These are phyloP conservation scores for Vitis rotundifolia DNA, from an alignment of 164 flowering plant genomes.

Conservation along the genomic window DNA sequence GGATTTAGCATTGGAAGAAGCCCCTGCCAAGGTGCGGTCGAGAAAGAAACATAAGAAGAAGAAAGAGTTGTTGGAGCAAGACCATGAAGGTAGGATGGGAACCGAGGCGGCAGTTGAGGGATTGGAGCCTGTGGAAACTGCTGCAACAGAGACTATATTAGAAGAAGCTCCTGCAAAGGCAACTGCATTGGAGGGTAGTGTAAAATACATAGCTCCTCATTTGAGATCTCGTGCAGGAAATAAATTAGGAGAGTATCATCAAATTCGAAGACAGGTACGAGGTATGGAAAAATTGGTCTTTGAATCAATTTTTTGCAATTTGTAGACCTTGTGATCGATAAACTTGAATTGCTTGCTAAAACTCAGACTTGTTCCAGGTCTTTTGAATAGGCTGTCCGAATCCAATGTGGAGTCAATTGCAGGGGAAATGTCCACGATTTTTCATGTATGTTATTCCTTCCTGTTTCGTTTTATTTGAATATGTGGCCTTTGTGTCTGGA, in stretches of 20 bases:
- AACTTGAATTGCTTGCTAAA: conserved; percentile 1
- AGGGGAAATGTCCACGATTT: conserved; percentile 59
- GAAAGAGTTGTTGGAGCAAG: too few relatives aligned
- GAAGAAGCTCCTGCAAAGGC: conserved; percentile 25
- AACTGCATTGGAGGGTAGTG: conserved; percentile 14
- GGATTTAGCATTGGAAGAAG: too few relatives aligned
- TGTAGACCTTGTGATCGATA: background rate
- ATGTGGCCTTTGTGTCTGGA: too few relatives aligned
- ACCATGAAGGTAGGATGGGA: too few relatives aligned
- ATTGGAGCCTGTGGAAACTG: conserved; percentile 13
- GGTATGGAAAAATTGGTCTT: conserved; percentile 39
- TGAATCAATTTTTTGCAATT: too few relatives aligned
- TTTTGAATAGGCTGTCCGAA: conserved; percentile 84
- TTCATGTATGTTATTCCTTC: conserved; percentile 37
- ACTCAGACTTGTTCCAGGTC: conserved; percentile 50
- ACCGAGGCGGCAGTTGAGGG: conserved; percentile 11
- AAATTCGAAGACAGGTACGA: conserved; percentile 64
- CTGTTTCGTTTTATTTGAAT: background rate
- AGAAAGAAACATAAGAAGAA: too few relatives aligned
- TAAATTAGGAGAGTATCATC: conserved; percentile 62
- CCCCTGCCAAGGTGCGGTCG: too few relatives aligned
- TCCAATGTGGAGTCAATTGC: conserved; percentile 83
- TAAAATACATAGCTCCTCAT: conserved; percentile 78
- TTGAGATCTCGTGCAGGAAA: conserved; percentile 49
- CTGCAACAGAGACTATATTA: conserved; percentile 13